Base-by-base conservation (phyloP, 1,284 basidiomycete genomes). In the Porodaedalea pini region DNA sequence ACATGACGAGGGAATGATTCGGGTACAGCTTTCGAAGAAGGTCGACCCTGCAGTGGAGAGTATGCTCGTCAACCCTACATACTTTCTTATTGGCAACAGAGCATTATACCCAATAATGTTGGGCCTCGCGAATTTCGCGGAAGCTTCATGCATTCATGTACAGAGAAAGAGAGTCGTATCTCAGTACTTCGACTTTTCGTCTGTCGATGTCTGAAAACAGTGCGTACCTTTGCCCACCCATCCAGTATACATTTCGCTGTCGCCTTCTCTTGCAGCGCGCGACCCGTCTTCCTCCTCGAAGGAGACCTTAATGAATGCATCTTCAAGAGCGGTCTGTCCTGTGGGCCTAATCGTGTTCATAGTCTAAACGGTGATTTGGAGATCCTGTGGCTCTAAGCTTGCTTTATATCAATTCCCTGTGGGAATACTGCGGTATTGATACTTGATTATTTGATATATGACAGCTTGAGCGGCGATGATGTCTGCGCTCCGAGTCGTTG, bases 1-100 rank as follows among this genome's bases (percentile, higher is more conserved):
- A 79, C 59, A 79, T 70, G 3, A 86, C 76, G 27, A 89, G 63
- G 23, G 83, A 81, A 63, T 86, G 76, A 4, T 79, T 75, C 2
- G 87, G 85, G 66, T 88, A 83, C 10, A 84, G 61, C 63, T 76
- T 77, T 44, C 76, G 78, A 44, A 89, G 71, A 25, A 74, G 68
- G 57, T 81, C 72, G 11, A 76, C 74, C n/a, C 84, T 84, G 21
- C 21, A n/a, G n/a, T n/a, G n/a, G 44, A 45, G 10, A 41, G 23
- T 23, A n/a, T 21, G 40, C 15, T 11, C 4, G 7, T n/a, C 34
- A 41, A 15, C 29, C 58, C 21, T 45, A 43, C 6, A 19, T 37
- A 49, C 39, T 29, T 15, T 19, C 4, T 47, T 39, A 31, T 25
- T 25, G 52, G 54, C 45, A 6, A 17, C n/a, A n/a, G 25, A n/a